Conservation (phyloP, 495 filamentous ascomycete genomes). For the Daldinia caldariorum region DNA sequence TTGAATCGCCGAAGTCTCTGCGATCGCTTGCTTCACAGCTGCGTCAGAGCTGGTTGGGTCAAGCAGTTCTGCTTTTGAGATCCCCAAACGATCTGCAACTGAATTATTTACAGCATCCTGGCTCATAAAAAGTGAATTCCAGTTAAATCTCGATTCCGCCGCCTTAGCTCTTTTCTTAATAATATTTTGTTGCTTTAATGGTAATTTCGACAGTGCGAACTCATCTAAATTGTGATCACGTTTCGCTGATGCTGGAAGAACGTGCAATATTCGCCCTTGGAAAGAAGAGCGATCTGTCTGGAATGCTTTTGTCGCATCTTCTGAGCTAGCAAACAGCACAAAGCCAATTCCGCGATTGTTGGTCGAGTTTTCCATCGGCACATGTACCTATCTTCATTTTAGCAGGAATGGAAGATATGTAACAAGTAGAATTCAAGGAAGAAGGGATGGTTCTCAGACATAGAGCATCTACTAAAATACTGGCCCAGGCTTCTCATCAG, state of each 20-base stretch:
- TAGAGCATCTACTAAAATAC: conserved; percentile 73
- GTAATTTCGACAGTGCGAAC: conserved; percentile 84
- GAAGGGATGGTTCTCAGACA: conserved; percentile 56
- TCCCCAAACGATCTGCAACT: conserved; percentile 83
- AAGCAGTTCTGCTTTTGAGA: conserved; percentile 88
- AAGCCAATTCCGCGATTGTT: conserved; percentile 69
- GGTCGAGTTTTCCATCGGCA: conserved; percentile 42
- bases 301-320: conserved; percentile 80
- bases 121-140: conserved; percentile 98
- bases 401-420: conserved; percentile 42
- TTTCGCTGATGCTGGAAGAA: conserved; percentile 83
- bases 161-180: conserved; percentile 84
- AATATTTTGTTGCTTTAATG: conserved; percentile 91
- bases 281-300: conserved; percentile 81
- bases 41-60: conserved; percentile 94
- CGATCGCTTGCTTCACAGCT: conserved; percentile 94
- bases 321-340: conserved; percentile 75
- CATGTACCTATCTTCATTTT: conserved; percentile 48
- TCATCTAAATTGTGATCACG: conserved; percentile 85
- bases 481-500: conserved; percentile 67
- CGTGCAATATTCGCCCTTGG: conserved; percentile 89
- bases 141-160: conserved; percentile 82
- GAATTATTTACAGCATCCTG: conserved; percentile 96
- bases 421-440: conserved; percentile 39
- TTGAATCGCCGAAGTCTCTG: conserved; percentile 94